These are phyloP conservation scores for Botryotinia globosa DNA, from an alignment of 2,329 filamentous ascomycete species.

Conservation along the genomic window DNA sequence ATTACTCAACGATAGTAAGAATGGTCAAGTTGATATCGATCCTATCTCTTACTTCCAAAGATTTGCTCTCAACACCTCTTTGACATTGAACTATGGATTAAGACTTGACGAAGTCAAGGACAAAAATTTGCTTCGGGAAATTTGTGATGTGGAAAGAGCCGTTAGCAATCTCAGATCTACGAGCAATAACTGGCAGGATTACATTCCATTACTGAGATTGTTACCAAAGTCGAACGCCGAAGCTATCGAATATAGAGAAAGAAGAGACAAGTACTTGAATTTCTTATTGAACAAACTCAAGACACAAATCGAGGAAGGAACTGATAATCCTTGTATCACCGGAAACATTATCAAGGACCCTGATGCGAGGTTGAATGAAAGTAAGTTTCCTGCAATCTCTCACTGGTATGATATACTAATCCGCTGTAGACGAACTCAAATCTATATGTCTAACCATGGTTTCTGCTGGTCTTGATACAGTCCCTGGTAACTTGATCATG, in stretches of 20 bases:
- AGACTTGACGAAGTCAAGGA: conserved; percentile 67
- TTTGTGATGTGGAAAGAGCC: conserved; percentile 70
- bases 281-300: conserved; percentile 58
- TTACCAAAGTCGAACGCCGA: conserved; percentile 59
- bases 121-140: conserved; percentile 66
- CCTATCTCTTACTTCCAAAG: conserved; percentile 71
- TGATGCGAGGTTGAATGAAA: conserved; percentile 65
- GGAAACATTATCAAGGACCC: conserved; percentile 61
- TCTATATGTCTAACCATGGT: conserved; percentile 82
- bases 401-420: conserved; percentile 42
- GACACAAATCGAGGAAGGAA: conserved; percentile 58
- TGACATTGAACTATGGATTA: conserved; percentile 77
- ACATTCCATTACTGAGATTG: conserved; percentile 71
- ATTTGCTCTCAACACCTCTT: conserved; percentile 71
- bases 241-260: conserved; percentile 62
- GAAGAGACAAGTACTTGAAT: conserved; percentile 65
- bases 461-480: conserved; percentile 76
- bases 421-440: conserved; percentile 64
- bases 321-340: conserved; percentile 65
- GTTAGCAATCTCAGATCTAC: conserved; percentile 75
- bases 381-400: conserved; percentile 40
- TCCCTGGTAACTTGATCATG: conserved; percentile 78
- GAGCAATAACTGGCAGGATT: conserved; percentile 82
- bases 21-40: conserved; percentile 63
- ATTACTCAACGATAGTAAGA: conserved; percentile 60